Base-by-base conservation (phyloP, 345 rosid genomes). In the Dovyalis caffra region DNA sequence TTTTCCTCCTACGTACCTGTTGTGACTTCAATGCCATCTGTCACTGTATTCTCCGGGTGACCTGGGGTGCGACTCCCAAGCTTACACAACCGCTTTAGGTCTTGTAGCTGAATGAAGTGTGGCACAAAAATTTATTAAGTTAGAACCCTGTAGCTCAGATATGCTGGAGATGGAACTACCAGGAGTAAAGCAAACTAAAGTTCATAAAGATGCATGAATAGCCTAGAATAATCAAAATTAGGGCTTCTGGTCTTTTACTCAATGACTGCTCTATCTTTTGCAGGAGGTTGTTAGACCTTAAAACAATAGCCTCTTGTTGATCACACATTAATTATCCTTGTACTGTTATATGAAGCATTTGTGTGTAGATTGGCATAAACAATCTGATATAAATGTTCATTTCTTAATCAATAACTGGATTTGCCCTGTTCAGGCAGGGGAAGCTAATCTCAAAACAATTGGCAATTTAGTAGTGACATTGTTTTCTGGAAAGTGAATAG, bases 11-110 rank as follows among this genome's bases (percentile, higher is more conserved):
- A 18, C 10, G 4, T 61, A 76, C 86, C 82, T 33, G 86, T 85
- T 9, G 86, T 80, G 69, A 76, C 86, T 83, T 83, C 86, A 78
- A 80, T 74, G n/a, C 88, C 84, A 58, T 79, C 77, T 0, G 86
- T 82, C 37, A 77, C 74, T 12, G 57, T 68, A 64, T 83, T 85
- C 78, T 83, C 84, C 3, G 86, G 84, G 56, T 85, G 84, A 20
- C 88, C 83, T 1, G 86, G 86, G 18, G 83, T 80, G 20, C 73
- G 43, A 25, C 88, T 83, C 35, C 84, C 86, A 31, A 76, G 78
- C 73, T 85, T 68, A 65, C 86, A 76, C 35, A 83, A 64, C 18
- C 37, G n/a, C 76, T 76, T 71, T 12, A 83, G 38, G 61, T 83
- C 86, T 67, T 82, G 76, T 57, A 75, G 14, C 82, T 82, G 69